Conservation (phyloP, 2,329 filamentous ascomycete genomes). For the Diplodia intermedia region DNA sequence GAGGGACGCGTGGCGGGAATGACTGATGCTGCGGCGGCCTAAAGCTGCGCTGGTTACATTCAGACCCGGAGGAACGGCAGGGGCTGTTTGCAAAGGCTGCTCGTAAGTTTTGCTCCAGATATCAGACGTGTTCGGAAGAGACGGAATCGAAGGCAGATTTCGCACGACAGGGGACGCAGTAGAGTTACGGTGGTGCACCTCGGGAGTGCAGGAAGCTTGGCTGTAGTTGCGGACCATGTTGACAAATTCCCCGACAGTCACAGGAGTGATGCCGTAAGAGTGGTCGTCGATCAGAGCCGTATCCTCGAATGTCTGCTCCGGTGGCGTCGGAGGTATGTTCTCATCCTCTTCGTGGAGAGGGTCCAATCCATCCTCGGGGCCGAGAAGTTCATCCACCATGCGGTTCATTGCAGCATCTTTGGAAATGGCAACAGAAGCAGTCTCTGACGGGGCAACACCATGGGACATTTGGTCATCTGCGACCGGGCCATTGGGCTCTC, state of each 20-base stretch:
- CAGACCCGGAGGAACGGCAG: slow-evolving; percentile 36
- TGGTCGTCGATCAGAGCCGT: slow-evolving; percentile 45
- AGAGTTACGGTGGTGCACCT: slow-evolving; percentile 40
- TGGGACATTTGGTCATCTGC: slow-evolving; percentile 47
- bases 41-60: slow-evolving; percentile 11
- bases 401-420: slow-evolving; percentile 60
- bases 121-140: slow-evolving; percentile 47
- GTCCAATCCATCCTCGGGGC: slow-evolving; percentile 50
- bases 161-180: slow-evolving; percentile 48
- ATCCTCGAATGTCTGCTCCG: slow-evolving; percentile 54
- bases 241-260: slow-evolving; percentile 48
- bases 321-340: slow-evolving; percentile 55
- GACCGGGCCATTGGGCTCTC: slow-evolving; percentile 36
- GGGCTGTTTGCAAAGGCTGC: slow-evolving; percentile 42
- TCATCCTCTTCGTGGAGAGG: slow-evolving; percentile 52
- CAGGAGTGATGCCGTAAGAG: slow-evolving; percentile 40
- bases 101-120: slow-evolving; percentile 48
- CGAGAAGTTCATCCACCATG: slow-evolving; percentile 66
- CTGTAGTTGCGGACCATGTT: slow-evolving; percentile 49
- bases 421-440: slow-evolving; percentile 55
- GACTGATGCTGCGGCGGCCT: slow-evolving; percentile 32
- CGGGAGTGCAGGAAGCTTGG: slow-evolving; percentile 35
- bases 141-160: slow-evolving; percentile 45
- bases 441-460: slow-evolving; percentile 53
- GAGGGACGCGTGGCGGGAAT: slow-evolving; percentile 54